Conservation (phyloP, 2,329 filamentous ascomycete species). For the Diaporthe sp. region DNA sequence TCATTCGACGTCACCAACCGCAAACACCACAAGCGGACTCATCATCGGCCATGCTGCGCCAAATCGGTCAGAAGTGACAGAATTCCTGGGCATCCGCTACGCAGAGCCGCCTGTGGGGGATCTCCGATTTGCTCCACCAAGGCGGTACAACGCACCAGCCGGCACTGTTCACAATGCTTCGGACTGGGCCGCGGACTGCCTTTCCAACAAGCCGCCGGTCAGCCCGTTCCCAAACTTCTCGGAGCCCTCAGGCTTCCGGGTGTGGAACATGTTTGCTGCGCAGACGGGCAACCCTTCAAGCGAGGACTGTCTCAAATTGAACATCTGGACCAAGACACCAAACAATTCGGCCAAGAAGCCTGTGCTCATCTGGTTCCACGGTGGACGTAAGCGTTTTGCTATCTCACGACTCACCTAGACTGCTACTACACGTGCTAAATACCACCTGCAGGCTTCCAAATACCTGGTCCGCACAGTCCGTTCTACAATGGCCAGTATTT, state of each 20-base stretch:
- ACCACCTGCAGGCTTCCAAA: conserved; percentile 11
- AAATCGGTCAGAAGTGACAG: conserved; percentile 34
- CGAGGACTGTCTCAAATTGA: conserved; percentile 56
- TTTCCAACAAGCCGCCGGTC: conserved; percentile 29
- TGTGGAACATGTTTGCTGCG: conserved; percentile 25
- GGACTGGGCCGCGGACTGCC: conserved; percentile 10
- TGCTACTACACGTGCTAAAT: not conserved
- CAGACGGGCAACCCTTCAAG: conserved; percentile 26
- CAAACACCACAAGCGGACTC: conserved; percentile 34
- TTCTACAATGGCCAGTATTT: conserved; percentile 28
- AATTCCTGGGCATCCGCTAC: conserved; percentile 35
- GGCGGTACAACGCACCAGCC: conserved; percentile 25
- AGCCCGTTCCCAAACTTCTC: conserved; percentile 24
- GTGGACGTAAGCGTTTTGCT: not conserved
- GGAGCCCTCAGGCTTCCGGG: conserved; percentile 23
- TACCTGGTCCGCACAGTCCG: conserved; percentile 18
- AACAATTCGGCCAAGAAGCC: conserved; percentile 52
- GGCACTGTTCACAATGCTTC: conserved; percentile 24
- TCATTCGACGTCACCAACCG: not conserved
- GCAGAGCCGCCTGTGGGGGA: conserved; percentile 27
- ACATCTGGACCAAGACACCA: conserved; percentile 55
- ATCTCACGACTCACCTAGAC: not conserved
- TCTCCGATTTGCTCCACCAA: conserved; percentile 21
- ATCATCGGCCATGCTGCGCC: conserved; percentile 30
- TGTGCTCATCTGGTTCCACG: conserved; percentile 52